phyloP scores from a whole-genome alignment of 2,329 filamentous ascomycete species.

The Stagonosporopsis vannaccii region DNA sequence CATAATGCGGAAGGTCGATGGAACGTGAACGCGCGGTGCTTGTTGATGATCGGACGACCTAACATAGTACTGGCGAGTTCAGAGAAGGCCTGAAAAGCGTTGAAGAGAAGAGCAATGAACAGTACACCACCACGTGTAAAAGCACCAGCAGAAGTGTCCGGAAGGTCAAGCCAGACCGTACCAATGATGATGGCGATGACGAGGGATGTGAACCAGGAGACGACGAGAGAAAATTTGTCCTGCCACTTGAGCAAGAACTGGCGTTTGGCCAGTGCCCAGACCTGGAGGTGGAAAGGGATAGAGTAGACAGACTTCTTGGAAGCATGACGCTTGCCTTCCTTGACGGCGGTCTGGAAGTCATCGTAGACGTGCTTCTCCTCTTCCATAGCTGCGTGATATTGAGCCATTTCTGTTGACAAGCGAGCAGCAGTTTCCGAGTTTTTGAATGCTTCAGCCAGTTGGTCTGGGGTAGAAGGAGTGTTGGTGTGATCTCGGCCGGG shows the following conservation, averaged over 20 bases:
- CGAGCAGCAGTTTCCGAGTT: slow-evolving; percentile 65
- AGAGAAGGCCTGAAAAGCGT: slow-evolving; percentile 85
- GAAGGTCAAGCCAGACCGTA: slow-evolving; percentile 78
- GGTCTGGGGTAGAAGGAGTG: slow-evolving; percentile 72
- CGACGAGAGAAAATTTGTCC: slow-evolving; percentile 77
- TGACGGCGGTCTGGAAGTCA: slow-evolving; percentile 78
- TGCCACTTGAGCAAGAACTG: slow-evolving; percentile 88
- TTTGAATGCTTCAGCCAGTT: slow-evolving; percentile 73
- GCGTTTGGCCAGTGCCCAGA: slow-evolving; percentile 83
- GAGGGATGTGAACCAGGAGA: slow-evolving; percentile 75
- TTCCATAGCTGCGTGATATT: slow-evolving; percentile 70
- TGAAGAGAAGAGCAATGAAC: slow-evolving; percentile 82
- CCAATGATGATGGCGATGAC: slow-evolving; percentile 80
- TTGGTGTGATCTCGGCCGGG: slow-evolving; percentile 70
- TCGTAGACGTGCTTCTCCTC: slow-evolving; percentile 73
- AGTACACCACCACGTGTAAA: slow-evolving; percentile 84
- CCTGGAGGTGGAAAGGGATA: slow-evolving; percentile 81
- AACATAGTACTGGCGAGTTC: slow-evolving; percentile 79
- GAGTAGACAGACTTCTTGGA: slow-evolving; percentile 78
- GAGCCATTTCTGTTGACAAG: slow-evolving; percentile 70
- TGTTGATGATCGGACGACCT: slow-evolving; percentile 79
- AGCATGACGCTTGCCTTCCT: slow-evolving; percentile 79
- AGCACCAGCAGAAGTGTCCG: slow-evolving; percentile 69
- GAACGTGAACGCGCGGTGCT: slow-evolving; percentile 84
- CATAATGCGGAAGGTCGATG: slow-evolving; percentile 82